These are phyloP conservation scores for Prinsepia uniflora DNA, from an alignment of 306 rosid species.

Conservation along the genomic window DNA sequence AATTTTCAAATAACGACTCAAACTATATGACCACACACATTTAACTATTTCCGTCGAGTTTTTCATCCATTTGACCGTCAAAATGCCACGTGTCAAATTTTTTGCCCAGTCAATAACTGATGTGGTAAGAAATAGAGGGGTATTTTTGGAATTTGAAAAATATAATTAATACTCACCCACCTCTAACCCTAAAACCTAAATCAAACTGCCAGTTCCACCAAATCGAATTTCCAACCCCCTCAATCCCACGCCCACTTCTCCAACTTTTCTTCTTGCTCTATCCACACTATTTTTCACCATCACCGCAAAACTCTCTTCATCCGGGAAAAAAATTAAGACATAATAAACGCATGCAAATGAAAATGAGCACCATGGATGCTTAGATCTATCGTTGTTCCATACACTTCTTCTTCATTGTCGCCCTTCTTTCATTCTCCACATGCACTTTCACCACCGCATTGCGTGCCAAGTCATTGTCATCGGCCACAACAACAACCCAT, in stretches of 20 bases:
- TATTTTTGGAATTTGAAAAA: no score
- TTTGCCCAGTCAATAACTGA: no score
- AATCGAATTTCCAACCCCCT: no score
- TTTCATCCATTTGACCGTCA: no score
- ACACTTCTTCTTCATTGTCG: slow-evolving; percentile 10
- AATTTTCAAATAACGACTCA: no score
- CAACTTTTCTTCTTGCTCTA: background rate
- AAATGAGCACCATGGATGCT: slow-evolving; percentile 58
- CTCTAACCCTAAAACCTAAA: no score
- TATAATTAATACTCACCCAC: no score
- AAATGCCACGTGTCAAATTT: no score
- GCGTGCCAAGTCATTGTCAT: slow-evolving; percentile 20
- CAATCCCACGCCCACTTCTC: background rate
- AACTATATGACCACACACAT: no score
- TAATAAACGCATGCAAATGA: background rate
- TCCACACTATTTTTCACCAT: background rate
- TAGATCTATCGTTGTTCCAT: slow-evolving; percentile 50
- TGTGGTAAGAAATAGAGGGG: no score
- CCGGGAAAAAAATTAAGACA: background rate
- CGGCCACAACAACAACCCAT: slow-evolving; percentile 25
- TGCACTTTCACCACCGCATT: slow-evolving; percentile 27
- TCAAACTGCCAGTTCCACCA: no score
- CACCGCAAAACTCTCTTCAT: background rate
- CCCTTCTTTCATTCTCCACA: slow-evolving; percentile 15
- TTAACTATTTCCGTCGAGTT: no score